These are phyloP conservation scores for Coleophoma cylindrospora DNA, from an alignment of 2,329 filamentous ascomycete genomes.

Conservation along the genomic window DNA sequence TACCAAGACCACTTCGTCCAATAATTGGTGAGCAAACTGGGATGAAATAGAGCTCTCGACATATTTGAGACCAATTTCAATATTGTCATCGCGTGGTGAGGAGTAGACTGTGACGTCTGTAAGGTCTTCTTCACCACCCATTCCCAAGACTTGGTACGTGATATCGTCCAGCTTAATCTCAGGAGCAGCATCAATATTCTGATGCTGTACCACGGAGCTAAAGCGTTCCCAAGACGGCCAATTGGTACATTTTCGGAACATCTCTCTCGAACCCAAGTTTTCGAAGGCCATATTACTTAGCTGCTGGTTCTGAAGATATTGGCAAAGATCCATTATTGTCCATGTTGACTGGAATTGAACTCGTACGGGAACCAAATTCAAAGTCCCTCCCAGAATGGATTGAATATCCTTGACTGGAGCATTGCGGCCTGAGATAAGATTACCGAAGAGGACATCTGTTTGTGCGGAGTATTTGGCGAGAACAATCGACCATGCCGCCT, in stretches of 20 bases:
- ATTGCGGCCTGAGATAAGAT: constrained; percentile 8
- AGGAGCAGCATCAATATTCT: constrained; percentile 7
- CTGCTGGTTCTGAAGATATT: constrained; percentile 6
- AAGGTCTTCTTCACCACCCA: constrained; percentile 8
- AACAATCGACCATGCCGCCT: constrained; percentile 31
- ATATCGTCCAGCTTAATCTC: constrained; percentile 3
- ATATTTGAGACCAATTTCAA: constrained; percentile 7
- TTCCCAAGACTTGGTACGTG: constrained; percentile 5
- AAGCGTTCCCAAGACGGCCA: constrained; percentile 12
- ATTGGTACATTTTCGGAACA: constrained; percentile 9
- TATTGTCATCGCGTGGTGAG: constrained; percentile 3
- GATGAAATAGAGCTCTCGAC: not conserved
- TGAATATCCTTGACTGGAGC: constrained; percentile 26
- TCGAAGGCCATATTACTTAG: constrained; percentile 12
- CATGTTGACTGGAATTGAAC: constrained; percentile 5
- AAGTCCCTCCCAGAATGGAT: constrained; percentile 35
- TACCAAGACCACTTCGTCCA: too few species aligned
- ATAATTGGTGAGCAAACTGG: not conserved
- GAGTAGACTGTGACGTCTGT: constrained; percentile 8
- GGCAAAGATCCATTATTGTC: constrained; percentile 7
- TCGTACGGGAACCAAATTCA: constrained; percentile 35
- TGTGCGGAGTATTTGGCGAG: constrained; percentile 29
- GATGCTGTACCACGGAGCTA: constrained; percentile 8
- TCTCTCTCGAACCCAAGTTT: constrained; percentile 10
- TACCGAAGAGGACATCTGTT: constrained; percentile 4